Percentiles rank a stretch among this genome's conserved stretches.
Conservation (phyloP, 1,284 basidiomycete genomes). For the Malassezia yamatoensis region DNA sequence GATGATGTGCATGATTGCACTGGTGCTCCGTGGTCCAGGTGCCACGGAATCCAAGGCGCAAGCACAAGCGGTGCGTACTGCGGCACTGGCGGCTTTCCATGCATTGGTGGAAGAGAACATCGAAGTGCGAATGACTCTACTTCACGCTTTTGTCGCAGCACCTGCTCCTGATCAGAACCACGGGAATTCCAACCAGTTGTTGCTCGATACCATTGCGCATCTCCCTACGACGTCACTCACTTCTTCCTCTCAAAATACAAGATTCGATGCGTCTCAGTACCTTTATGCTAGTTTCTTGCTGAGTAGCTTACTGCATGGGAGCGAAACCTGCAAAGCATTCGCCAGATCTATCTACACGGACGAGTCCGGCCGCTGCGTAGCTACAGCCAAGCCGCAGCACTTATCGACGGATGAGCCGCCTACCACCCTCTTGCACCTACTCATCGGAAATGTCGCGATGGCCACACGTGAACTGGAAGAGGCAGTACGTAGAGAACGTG, state of each 20-base stretch:
- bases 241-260: conserved; percentile 13
- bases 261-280: conserved; percentile 53
- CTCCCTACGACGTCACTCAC: conserved; percentile 37
- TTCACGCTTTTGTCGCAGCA: conserved; percentile 52
- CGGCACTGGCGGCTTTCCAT: conserved; percentile 38
- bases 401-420: conserved; percentile 50
- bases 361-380: conserved; percentile 30
- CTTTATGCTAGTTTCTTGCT: conserved; percentile 45
- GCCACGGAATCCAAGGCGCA: background rate
- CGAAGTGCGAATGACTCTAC: conserved; percentile 49
- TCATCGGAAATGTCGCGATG: conserved; percentile 59
- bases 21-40: conserved; percentile 13
- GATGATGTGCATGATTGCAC: conserved; percentile 14
- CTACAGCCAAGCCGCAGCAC: background rate
- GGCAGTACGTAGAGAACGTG: conserved; percentile 35
- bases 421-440: conserved; percentile 52
- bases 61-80: conserved; percentile 23
- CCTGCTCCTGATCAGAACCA: conserved; percentile 15
- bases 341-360: conserved; percentile 51
- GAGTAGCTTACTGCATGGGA: conserved; percentile 53
- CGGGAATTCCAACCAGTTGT: conserved; percentile 13
- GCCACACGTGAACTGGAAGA: conserved; percentile 53
- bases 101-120: conserved; percentile 47
- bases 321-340: conserved; percentile 54
- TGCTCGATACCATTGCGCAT: conserved; percentile 11